A percentile compares a stretch with the other conserved stretches of the same genome.
phyloP scores from a whole-genome alignment of 306 rosid species.

The Trifolium repens region DNA sequence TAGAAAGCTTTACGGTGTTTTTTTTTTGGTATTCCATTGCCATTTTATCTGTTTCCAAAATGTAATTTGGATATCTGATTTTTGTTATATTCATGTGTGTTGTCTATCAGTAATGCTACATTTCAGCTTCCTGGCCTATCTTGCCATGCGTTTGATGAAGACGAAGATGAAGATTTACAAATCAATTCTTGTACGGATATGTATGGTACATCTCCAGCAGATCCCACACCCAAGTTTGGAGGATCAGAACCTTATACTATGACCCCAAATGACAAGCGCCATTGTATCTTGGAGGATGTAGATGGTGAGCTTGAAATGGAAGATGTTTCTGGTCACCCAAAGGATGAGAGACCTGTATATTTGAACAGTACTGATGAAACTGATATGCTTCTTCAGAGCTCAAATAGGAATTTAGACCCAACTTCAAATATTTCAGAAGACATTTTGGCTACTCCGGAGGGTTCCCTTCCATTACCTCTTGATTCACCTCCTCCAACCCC shows the following conservation, averaged over 20 bases:
- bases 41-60: conserved; percentile 7
- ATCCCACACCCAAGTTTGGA: conserved; percentile 55
- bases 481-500: conserved; percentile 96
- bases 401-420: conserved; percentile 53
- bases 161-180: conserved; percentile 77
- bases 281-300: conserved; percentile 92
- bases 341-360: conserved; percentile 66
- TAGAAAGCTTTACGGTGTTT: conserved; percentile 14
- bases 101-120: conserved; percentile 87
- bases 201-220: conserved; percentile 54
- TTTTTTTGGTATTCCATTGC: conserved; percentile 21
- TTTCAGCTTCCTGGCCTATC: conserved; percentile 94
- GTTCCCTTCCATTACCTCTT: conserved; percentile 92
- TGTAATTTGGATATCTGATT: conserved; percentile 40
- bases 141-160: conserved; percentile 80
- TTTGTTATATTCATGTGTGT: conserved; percentile 31
- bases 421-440: conserved; percentile 52
- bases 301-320: conserved; percentile 99
- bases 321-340: conserved; percentile 90
- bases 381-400: conserved; percentile 53
- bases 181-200: conserved; percentile 60
- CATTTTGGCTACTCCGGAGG: conserved; percentile 61
- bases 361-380: conserved; percentile 54
- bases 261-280: conserved; percentile 93
- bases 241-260: conserved; percentile 71